Percentiles rank a stretch among this genome's conserved stretches.
Evolutionary conservation across 805 yeast genomes (phyloP).

Genomic region (Wickerhamiella sorbophila): DNA sequence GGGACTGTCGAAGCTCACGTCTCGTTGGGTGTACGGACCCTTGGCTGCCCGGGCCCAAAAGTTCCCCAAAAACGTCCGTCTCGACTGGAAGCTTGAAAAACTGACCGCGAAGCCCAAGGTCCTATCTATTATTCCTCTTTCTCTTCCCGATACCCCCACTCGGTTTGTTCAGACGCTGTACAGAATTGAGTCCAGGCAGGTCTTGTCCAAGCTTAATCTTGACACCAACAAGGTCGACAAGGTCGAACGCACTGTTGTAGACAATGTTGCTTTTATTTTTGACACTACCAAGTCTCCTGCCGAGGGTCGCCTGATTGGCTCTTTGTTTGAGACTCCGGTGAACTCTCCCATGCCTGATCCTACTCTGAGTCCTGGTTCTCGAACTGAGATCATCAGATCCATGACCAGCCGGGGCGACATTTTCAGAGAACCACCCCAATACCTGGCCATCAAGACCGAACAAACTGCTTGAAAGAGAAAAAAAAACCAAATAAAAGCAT

Average conservation of each 20-base stretch:
- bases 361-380: slow-evolving; percentile 15
- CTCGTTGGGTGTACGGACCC: slow-evolving; percentile 52
- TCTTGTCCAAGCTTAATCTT: slow-evolving; percentile 35
- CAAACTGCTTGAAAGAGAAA: neutral
- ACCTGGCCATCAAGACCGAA: slow-evolving; percentile 10
- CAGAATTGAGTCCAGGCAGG: slow-evolving; percentile 48
- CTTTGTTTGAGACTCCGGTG: slow-evolving; percentile 43
- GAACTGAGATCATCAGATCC: slow-evolving; percentile 20
- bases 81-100: slow-evolving; percentile 66
- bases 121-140: slow-evolving; percentile 52
- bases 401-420: slow-evolving; percentile 28
- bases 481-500: neutral
- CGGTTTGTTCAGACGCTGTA: slow-evolving; percentile 48
- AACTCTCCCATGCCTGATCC: slow-evolving; percentile 24
- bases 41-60: slow-evolving; percentile 36
- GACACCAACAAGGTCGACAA: slow-evolving; percentile 33
- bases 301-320: slow-evolving; percentile 45
- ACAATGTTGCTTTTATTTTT: slow-evolving; percentile 46
- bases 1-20: slow-evolving; percentile 32
- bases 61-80: slow-evolving; percentile 42
- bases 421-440: slow-evolving; percentile 23
- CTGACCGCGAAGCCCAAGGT: slow-evolving; percentile 61
- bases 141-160: slow-evolving; percentile 40
- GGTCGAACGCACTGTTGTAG: slow-evolving; percentile 40
- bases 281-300: slow-evolving; percentile 41